These are phyloP conservation scores for Malassezia vespertilionis DNA, from an alignment of 1,284 basidiomycete genomes.

Conservation along the genomic window DNA sequence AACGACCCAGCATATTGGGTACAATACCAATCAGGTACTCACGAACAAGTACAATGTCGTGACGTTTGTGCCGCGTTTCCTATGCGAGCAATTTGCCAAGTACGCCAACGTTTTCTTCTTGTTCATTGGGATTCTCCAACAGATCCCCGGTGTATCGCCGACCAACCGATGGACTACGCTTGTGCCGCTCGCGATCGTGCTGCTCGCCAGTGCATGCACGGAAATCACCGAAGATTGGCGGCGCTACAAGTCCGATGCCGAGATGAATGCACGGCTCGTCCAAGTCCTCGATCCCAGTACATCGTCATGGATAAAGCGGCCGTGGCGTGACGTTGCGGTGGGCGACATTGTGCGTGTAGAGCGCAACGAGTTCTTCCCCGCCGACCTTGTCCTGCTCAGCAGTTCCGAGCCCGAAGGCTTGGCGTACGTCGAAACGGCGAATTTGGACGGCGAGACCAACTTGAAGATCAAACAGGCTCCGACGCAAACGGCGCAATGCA, in stretches of 20 bases:
- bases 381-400: slow-evolving; percentile 76
- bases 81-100: slow-evolving; percentile 88
- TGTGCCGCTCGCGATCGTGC: slow-evolving; percentile 73
- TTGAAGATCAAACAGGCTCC: slow-evolving; percentile 97
- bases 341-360: slow-evolving; percentile 87
- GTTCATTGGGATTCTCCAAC: slow-evolving; percentile 94
- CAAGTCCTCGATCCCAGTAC: slow-evolving; percentile 62
- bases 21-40: slow-evolving; percentile 64
- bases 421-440: slow-evolving; percentile 94
- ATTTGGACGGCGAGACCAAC: slow-evolving; percentile 96
- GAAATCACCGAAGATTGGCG: slow-evolving; percentile 93
- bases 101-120: slow-evolving; percentile 98
- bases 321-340: slow-evolving; percentile 80
- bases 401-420: slow-evolving; percentile 92
- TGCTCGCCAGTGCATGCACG: slow-evolving; percentile 91
- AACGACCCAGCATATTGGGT: slow-evolving; percentile 32
- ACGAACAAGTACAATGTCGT: slow-evolving; percentile 89
- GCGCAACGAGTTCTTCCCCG: slow-evolving; percentile 87
- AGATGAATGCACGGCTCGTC: slow-evolving; percentile 72
- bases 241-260: slow-evolving; percentile 86
- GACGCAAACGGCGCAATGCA: slow-evolving; percentile 66
- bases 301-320: slow-evolving; percentile 61
- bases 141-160: slow-evolving; percentile 93
- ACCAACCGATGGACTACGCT: slow-evolving; percentile 94
- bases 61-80: slow-evolving; percentile 86